These are phyloP conservation scores for Rasamsonia emersonii DNA, from an alignment of 2,329 filamentous ascomycete genomes.

Conservation along the genomic window DNA sequence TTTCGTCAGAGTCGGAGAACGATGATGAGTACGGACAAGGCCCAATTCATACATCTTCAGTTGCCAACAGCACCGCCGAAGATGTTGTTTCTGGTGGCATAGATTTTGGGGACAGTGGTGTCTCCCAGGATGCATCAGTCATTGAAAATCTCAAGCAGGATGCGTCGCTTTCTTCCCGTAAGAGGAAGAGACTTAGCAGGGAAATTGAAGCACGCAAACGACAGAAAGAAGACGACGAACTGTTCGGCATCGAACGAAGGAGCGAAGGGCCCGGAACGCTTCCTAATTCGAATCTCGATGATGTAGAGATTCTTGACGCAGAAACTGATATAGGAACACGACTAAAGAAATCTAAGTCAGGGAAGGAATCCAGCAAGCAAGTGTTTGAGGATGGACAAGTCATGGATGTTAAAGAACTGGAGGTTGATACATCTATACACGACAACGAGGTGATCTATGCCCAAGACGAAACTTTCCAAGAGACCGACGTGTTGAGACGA, in stretches of 20 bases:
- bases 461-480: constrained; percentile 2
- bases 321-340: too few relatives aligned
- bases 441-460: too few relatives aligned
- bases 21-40: constrained; percentile 31
- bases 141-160: constrained; percentile 27
- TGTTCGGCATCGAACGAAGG: constrained; percentile 57
- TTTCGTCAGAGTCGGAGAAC: constrained; percentile 43
- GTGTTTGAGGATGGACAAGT: too few relatives aligned
- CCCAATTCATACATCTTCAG: constrained; percentile 12
- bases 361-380: too few relatives aligned
- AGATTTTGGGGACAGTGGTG: constrained; percentile 11
- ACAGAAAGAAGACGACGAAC: constrained; percentile 74
- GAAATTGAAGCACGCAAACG: constrained; percentile 66
- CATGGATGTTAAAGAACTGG: too few relatives aligned
- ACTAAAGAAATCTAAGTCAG: too few relatives aligned
- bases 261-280: constrained; percentile 47
- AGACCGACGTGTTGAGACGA: constrained; percentile 1
- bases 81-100: constrained; percentile 10
- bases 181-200: constrained; percentile 66
- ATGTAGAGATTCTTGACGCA: too few relatives aligned
- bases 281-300: too few relatives aligned
- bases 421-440: too few relatives aligned
- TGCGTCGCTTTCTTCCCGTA: constrained; percentile 49
- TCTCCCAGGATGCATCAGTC: constrained; percentile 15
- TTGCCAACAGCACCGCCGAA: constrained; percentile 14